Evolutionary conservation across 2,329 filamentous ascomycete species (phyloP).

Genomic region (Achaetomium macrosporum): DNA sequence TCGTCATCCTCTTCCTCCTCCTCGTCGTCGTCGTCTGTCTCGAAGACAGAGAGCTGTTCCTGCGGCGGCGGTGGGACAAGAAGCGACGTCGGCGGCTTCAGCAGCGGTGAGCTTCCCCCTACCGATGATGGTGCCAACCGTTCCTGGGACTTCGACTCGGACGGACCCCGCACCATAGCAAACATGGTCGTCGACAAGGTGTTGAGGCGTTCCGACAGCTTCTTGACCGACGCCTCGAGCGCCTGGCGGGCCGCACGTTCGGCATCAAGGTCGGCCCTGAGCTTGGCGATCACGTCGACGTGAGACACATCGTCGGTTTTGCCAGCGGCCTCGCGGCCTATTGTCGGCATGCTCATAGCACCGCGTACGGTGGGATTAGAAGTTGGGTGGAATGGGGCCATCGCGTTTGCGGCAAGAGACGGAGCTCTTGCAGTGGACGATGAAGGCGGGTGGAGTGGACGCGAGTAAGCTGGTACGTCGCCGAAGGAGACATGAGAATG

Average conservation of each 20-base stretch:
- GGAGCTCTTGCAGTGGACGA: conserved; percentile 28
- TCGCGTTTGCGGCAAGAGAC: conserved; percentile 19
- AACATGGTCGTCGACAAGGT: conserved; percentile 39
- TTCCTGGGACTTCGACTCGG: conserved; percentile 31
- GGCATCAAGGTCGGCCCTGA: conserved; percentile 44
- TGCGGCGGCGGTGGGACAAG: conserved; percentile 12
- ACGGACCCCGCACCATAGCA: conserved; percentile 31
- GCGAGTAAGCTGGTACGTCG: conserved; percentile 39
- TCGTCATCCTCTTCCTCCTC: conserved; percentile 19
- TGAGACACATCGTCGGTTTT: background rate
- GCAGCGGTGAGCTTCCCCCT: conserved; percentile 10
- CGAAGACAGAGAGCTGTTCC: conserved; percentile 27
- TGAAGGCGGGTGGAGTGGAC: conserved; percentile 36
- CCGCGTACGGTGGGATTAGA: conserved; percentile 46
- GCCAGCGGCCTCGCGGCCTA: conserved; percentile 30
- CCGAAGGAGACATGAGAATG: conserved; percentile 40
- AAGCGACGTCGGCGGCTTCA: conserved; percentile 13
- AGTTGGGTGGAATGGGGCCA: conserved; percentile 25
- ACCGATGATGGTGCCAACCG: conserved; percentile 17
- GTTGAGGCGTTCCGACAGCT: conserved; percentile 46
- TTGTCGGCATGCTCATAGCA: conserved; percentile 38
- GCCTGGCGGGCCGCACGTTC: conserved; percentile 51
- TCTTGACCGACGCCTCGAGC: conserved; percentile 52
- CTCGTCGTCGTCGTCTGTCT: conserved; percentile 36
- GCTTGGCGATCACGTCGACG: conserved; percentile 4